phyloP scores from a whole-genome alignment of 192 early-diverging fungal species.

The Podila epicladia region DNA sequence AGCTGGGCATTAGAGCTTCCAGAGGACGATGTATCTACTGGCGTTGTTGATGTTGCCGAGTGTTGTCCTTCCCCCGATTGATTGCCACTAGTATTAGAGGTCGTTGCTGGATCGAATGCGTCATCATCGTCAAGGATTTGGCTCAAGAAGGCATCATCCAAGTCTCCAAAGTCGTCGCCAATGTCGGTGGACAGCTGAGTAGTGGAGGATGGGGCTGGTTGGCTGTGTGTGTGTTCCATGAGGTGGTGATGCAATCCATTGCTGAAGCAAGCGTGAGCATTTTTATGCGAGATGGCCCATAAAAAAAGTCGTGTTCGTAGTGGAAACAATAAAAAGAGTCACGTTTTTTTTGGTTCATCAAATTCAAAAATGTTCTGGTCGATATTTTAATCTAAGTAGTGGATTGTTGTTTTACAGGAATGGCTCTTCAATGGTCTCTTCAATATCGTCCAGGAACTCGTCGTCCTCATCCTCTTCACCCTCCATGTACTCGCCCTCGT shows the following conservation, averaged over 20 bases:
- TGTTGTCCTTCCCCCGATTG: background rate
- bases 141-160: background rate
- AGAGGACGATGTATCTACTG: background rate
- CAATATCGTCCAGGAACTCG: conserved; percentile 43
- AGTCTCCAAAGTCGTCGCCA: background rate
- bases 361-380: too few relatives aligned
- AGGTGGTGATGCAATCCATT: conserved; percentile 3
- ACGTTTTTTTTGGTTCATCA: too few relatives aligned
- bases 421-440: conserved; percentile 31
- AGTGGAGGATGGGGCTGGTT: background rate
- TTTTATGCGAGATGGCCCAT: background rate
- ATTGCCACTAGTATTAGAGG: background rate
- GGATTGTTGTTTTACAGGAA: conserved; percentile 13
- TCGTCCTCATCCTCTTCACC: conserved; percentile 33
- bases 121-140: background rate
- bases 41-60: background rate
- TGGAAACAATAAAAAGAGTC: background rate
- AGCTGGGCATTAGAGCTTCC: background rate
- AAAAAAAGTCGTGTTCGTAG: background rate
- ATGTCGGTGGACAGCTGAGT: background rate
- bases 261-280: background rate
- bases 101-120: background rate
- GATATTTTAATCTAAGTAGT: too few relatives aligned
- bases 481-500: conserved; percentile 9
- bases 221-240: background rate